Percentiles rank a stretch among this genome's conserved stretches.
Evolutionary conservation across 2,329 filamentous ascomycete species (phyloP).

Genomic region (Phaeoacremonium minimum): DNA sequence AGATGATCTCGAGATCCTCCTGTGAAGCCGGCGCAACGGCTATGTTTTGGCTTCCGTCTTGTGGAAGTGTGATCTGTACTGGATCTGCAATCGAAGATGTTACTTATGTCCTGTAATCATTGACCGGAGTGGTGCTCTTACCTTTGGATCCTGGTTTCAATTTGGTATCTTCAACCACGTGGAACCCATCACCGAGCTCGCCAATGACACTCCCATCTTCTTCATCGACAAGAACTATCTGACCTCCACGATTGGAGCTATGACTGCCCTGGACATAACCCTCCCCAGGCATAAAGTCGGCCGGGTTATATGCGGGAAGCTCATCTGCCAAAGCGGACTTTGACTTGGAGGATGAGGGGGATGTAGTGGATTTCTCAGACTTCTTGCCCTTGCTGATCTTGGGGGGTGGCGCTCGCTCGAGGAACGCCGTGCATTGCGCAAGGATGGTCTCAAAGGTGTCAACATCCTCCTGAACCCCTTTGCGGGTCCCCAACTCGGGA

Average conservation of each 20-base stretch:
- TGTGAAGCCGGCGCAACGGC: conserved; percentile 62
- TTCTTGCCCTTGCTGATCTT: conserved; percentile 26
- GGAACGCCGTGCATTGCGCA: conserved; percentile 94
- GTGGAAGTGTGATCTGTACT: conserved; percentile 72
- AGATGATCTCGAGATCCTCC: conserved; percentile 70
- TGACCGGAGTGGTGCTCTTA: conserved; percentile 37
- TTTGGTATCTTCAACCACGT: conserved; percentile 71
- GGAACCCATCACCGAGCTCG: conserved; percentile 77
- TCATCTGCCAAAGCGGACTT: conserved; percentile 34
- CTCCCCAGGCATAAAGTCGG: conserved; percentile 74
- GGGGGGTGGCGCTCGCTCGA: conserved; percentile 73
- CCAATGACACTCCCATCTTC: conserved; percentile 95
- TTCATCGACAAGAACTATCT: conserved; percentile 91
- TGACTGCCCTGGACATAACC: conserved; percentile 65
- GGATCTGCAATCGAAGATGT: conserved; percentile 50
- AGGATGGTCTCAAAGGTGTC: conserved; percentile 97
- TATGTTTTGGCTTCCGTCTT: conserved; percentile 60
- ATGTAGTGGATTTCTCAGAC: conserved; percentile 2
- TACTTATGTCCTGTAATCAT: background rate
- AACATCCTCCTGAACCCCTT: conserved; percentile 81
- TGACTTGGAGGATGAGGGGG: conserved; percentile 14
- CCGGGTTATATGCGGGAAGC: conserved; percentile 71
- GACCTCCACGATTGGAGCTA: conserved; percentile 56
- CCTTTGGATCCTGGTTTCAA: conserved; percentile 89
- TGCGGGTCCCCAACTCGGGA: conserved; percentile 65